Evolutionary conservation across 2,329 filamentous ascomycete species (phyloP), one percentile per base, ranked within the genome.

Genomic region (Colletotrichum navitas): DNA sequence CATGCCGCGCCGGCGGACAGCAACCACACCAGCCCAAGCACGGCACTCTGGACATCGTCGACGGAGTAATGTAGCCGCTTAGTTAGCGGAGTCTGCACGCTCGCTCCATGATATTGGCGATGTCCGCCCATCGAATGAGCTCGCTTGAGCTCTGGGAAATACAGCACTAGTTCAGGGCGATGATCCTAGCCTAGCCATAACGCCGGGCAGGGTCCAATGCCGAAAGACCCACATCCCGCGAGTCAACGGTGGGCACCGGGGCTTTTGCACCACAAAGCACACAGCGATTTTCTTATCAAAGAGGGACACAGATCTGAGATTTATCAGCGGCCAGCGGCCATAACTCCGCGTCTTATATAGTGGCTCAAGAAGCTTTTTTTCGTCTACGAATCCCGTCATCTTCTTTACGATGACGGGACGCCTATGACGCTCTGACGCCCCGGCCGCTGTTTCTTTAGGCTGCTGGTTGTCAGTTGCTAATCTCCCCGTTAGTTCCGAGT

Each of bases 151-250:
- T 7, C 7, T 18, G 8, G 8, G 14, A 16, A 16, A 16, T 8
- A 41, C 39, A 6, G 6, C 1, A 5, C 4, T 29, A 29, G 41
- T 56, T 41, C 5, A n/a, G 45, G 51, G 68, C 4, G 52, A 60
- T 59, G 64, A 21, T 5, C 68, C 59, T 18, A 52, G 43, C 43
- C 14, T 49, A 58, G 24, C 56, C 36, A 36, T 21, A 43, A 41
- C 24, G 14, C 54, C 68, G 52, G 68, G 1, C 68, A 68, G 51
- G 68, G 63, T 58, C 58, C 56, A 32, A 43, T 51, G 54, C 68
- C 63, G 63, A 58, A 43, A 16, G 41, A 21, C 8, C 61, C 52
- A 62, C n/a, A 41, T 51, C 36, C 64, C 58, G 56, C 52, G 49
- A 36, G 8, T 47, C 21, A 45, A 29, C 29, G 36, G 26, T 16